Base-by-base conservation (phyloP, 352 stramenopile species). In the Phytophthora melonis region DNA sequence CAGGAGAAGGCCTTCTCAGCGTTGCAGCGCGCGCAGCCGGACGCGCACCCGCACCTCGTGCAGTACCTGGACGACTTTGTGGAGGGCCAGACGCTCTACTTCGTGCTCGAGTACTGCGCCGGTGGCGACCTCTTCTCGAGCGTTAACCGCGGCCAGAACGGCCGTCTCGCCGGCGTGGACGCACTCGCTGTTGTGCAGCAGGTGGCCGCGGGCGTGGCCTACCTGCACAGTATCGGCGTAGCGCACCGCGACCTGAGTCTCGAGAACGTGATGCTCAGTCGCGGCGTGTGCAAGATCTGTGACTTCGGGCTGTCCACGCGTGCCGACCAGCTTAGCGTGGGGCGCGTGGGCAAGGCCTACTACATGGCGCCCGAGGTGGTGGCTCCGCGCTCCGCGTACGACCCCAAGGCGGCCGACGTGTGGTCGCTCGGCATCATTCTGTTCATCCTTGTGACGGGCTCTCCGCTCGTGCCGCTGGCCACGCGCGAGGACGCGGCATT, bases 351-450 rank as follows among this genome's bases (percentile, higher is more conserved):
- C 19, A 88, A 88, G n/a, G 68, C 66, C 10, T 83, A 82, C 64
- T 75, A 61, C 80, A 91, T 79, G 62, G 79, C 79, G 2, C 76
- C 79, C 0, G 79, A 86, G 54, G 79, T 83, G 57, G 68, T 91
- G 27, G 77, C 78, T 0, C 36, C 36, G 1, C 27, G 39, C 3
- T 30, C 32, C 0, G 41, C 53, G 19, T 89, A 88, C 52, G 74
- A 88, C 63, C 67, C 80, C 2, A 77, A 74, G 21, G 72, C 68
- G 3, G 78, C 75, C 25, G 82, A 89, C n/a, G 69, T 88, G n/a
- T 89, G 82, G 82, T 89, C 82, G 6, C 63, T 88, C 2, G 79
- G 82, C 13, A 82, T 90, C 57, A 65, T 88, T 59, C 54, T 89
- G n/a, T 87, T 85, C 53, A 78, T 86, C 36, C 66, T 87, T 13